Evolutionary conservation across 345 rosid species (phyloP).

Genomic region (Pistacia integerrima): DNA sequence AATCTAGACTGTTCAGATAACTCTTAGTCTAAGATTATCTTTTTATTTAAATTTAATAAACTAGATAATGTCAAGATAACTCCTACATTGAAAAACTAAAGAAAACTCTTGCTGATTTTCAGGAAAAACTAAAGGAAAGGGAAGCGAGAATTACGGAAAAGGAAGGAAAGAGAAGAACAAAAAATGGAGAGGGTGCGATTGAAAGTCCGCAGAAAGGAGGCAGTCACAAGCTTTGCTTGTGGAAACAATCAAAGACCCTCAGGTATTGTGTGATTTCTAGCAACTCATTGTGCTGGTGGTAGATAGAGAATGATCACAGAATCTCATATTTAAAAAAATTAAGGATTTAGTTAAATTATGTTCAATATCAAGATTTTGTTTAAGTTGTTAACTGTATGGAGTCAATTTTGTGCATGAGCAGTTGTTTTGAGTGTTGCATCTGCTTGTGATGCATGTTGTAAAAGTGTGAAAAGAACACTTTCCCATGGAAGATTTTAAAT

Average conservation of each 20-base stretch:
- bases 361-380: not conserved
- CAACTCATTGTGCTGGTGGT: not conserved
- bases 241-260: constrained; percentile 91
- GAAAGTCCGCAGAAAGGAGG: constrained; percentile 90
- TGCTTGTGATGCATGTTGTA: not conserved
- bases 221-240: constrained; percentile 91
- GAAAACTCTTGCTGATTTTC: constrained; percentile 13
- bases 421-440: not conserved
- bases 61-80: too few species aligned
- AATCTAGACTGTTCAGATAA: too few species aligned
- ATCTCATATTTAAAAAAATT: too few species aligned
- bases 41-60: too few species aligned
- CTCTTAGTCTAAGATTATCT: too few species aligned
- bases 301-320: not conserved
- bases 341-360: not conserved
- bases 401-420: not conserved
- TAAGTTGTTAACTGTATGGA: not conserved
- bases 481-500: not conserved
- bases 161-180: constrained; percentile 93
- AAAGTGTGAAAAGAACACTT: not conserved
- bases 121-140: constrained; percentile 91
- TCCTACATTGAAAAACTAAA: too few species aligned
- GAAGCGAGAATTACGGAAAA: constrained; percentile 85
- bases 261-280: constrained; percentile 46
- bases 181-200: constrained; percentile 90